These are phyloP conservation scores for Lachancea meyersii DNA, from an alignment of 805 yeast genomes.

Conservation along the genomic window DNA sequence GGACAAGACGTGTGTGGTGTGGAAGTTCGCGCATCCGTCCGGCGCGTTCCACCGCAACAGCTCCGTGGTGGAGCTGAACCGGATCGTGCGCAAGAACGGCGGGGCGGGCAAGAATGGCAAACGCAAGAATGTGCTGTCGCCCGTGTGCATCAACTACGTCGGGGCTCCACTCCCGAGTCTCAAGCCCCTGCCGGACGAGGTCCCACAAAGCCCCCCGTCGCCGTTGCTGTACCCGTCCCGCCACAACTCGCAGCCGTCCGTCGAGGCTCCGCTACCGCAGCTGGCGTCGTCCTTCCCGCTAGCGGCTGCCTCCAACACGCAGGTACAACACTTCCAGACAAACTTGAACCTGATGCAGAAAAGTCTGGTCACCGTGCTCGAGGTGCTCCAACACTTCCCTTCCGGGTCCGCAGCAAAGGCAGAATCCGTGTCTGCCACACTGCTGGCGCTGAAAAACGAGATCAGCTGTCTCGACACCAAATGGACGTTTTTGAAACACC, in stretches of 20 bases:
- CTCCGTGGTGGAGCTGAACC: constrained; percentile 17
- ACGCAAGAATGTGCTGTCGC: constrained; percentile 28
- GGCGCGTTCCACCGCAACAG: constrained; percentile 24
- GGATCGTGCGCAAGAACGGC: constrained; percentile 29
- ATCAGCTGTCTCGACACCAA: constrained; percentile 2
- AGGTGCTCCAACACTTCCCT: constrained; percentile 6
- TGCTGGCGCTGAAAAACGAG: constrained; percentile 6
- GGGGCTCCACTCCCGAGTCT: constrained; percentile 10
- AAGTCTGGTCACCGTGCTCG: constrained; percentile 7
- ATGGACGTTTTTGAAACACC: constrained; percentile 5
- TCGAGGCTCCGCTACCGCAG: constrained; percentile 1
- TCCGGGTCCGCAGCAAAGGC: neutral
- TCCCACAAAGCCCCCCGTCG: no score
- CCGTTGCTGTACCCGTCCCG: constrained; percentile 1
- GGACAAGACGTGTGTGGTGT: constrained; percentile 11
- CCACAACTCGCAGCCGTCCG: neutral
- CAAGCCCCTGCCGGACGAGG: constrained; percentile 1
- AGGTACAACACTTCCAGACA: constrained; percentile 3
- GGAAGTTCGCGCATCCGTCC: constrained; percentile 32
- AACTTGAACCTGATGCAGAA: constrained; percentile 6
- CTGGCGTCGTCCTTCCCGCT: neutral
- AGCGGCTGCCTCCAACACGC: neutral
- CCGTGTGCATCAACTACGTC: constrained; percentile 27
- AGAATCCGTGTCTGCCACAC: neutral
- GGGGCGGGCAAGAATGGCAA: constrained; percentile 30